Evolutionary conservation across 768 basidiomycete species (phyloP), one percentile per base, ranked within the genome.

Genomic region (Pilatotrama ljubarskyi): DNA sequence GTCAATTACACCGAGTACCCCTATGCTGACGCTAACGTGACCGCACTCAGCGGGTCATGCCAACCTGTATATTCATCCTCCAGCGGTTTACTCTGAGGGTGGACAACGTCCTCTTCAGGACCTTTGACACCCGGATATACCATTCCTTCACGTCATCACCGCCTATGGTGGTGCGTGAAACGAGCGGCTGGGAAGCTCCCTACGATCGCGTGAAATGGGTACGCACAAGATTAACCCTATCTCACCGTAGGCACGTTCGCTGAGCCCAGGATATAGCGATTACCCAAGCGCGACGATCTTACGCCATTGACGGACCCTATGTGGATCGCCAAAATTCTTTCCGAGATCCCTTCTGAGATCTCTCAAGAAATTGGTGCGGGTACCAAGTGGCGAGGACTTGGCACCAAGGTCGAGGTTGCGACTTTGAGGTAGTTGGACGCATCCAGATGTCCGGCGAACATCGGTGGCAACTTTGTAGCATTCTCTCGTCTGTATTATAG

Each of bases 51-150:
- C 88, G 97, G 49, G 95, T 99, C 42, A 99, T 98, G 95, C 94
- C 95, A 2, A 88, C 87, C 8, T 98, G 91, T 54, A 80, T 98
- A 62, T 98, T 98, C 74, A 84, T 98, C 63, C 85, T 99, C 9
- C 80, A 86, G 1, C 85, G 97, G 13, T 93, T 96, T 71, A 93
- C 90, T n/a, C 80, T 99, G 5, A 86, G 97, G 22, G 95, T 99
- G 48, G 97, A 99, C 70, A 84, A 89, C 55, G 96, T 99, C 44
- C 84, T 98, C 48, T 98, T 98, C 76, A 84, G 97, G 42, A 83
- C 84, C 37, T 86, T 83, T 66, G 97, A 99, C 68, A 95, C 95
- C 0, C 82, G 97, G 41, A 77, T 97, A 48, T 99, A 91, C 68
- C 92, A 96, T 71, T 87, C 88, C 0, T 93, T 98, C 64, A 70